Evolutionary conservation across 23 red algal genomes (phyloP).

Genomic region (Pyropia yezoensis): DNA sequence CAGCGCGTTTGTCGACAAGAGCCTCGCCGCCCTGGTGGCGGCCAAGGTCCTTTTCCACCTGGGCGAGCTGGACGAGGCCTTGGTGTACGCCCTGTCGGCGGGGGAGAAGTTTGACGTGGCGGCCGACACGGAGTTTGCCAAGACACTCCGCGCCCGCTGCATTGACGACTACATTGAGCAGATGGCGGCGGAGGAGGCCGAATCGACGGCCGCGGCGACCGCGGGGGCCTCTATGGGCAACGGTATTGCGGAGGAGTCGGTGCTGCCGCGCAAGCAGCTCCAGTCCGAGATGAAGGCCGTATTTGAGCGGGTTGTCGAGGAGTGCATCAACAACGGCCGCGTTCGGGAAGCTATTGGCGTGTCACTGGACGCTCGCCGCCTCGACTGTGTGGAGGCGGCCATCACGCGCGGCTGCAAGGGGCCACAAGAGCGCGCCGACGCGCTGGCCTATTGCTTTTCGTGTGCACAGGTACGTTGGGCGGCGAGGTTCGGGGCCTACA

Average conservation of each 20-base stretch:
- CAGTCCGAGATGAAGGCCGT: conserved; percentile 55
- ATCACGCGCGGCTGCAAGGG: conserved; percentile 43
- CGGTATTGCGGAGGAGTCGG: background rate
- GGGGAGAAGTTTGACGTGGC: conserved; percentile 64
- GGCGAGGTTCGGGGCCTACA: too few relatives aligned
- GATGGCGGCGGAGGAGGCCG: conserved; percentile 5
- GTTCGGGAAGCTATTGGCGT: conserved; percentile 88
- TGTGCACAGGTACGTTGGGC: conserved; percentile 38
- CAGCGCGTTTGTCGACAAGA: conserved; percentile 30
- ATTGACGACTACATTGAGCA: conserved; percentile 85
- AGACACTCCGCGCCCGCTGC: conserved; percentile 75
- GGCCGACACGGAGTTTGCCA: conserved; percentile 76
- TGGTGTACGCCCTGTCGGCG: conserved; percentile 83
- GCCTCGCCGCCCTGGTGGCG: conserved; percentile 83
- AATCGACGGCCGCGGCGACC: background rate
- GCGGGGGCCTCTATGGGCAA: background rate
- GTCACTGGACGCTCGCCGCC: conserved; percentile 63
- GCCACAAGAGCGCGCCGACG: conserved; percentile 13
- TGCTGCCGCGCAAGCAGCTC: background rate
- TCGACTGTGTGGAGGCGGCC: conserved; percentile 62
- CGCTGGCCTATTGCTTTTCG: conserved; percentile 79
- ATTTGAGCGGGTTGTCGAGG: conserved; percentile 65
- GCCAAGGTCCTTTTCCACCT: conserved; percentile 99
- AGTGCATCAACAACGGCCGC: conserved; percentile 69
- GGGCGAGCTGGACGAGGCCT: conserved; percentile 83